Percentiles rank a stretch among this genome's conserved stretches.
phyloP scores from a whole-genome alignment of 345 rosid genomes.

The Abelmoschus esculentus region DNA sequence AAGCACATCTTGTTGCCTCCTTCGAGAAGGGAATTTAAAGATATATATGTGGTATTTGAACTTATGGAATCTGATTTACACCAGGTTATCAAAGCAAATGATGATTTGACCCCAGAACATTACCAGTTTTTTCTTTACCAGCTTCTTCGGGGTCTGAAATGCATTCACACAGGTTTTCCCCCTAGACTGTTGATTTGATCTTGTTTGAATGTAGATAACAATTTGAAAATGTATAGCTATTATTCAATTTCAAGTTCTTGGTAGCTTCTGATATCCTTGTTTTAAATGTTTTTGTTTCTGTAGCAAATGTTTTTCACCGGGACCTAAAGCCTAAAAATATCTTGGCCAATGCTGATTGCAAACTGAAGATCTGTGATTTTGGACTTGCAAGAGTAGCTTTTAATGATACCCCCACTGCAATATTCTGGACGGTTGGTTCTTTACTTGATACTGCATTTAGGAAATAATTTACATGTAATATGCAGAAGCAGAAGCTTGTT shows the following conservation, averaged over 20 bases:
- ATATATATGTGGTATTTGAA: conserved; percentile 42
- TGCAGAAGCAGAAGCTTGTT: neutral
- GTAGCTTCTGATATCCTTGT: neutral
- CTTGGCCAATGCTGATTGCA: conserved; percentile 93
- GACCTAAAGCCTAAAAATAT: conserved; percentile 92
- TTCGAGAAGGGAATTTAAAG: conserved; percentile 39
- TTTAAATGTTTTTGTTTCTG: neutral
- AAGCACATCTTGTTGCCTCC: conserved; percentile 42
- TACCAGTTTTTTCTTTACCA: conserved; percentile 44
- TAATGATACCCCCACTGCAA: conserved; percentile 86
- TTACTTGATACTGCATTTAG: neutral
- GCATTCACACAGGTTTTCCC: conserved; percentile 80
- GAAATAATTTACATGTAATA: neutral
- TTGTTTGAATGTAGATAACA: neutral
- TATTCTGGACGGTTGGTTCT: conserved; percentile 76
- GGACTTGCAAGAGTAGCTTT: conserved; percentile 98
- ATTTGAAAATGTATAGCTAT: neutral
- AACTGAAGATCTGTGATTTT: conserved; percentile 94
- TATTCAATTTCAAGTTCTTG: conserved; percentile 1
- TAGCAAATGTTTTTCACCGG: conserved; percentile 89
- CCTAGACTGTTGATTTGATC: neutral
- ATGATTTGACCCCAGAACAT: conserved; percentile 41
- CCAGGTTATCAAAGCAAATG: conserved; percentile 45
- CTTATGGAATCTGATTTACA: conserved; percentile 48
- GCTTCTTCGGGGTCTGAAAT: conserved; percentile 63